Evolutionary conservation across 2,329 filamentous ascomycete species (phyloP).

Genomic region (Penicillium aurantiogriseum): DNA sequence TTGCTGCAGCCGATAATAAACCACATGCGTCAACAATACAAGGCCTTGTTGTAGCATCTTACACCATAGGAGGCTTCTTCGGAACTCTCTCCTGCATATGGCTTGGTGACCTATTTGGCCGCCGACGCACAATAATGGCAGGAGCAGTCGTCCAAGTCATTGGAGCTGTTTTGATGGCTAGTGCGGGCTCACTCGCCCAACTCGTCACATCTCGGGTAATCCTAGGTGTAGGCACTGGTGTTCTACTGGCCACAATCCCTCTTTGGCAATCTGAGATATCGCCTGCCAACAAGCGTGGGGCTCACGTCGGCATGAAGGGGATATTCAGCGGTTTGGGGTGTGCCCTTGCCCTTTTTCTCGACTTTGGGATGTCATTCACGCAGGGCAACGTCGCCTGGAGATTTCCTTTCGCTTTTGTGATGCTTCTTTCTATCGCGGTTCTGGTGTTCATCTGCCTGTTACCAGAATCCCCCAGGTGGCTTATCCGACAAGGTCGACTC

Average conservation of each 20-base stretch:
- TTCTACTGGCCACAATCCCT: constrained; percentile 20
- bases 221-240: constrained; percentile 19
- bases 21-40: constrained; percentile 19
- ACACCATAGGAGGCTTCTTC: constrained; percentile 20
- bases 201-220: constrained; percentile 15
- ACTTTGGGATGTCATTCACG: constrained; percentile 24
- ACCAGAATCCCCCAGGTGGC: constrained; percentile 25
- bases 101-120: constrained; percentile 22
- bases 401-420: constrained; percentile 19
- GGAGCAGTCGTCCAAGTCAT: constrained; percentile 18
- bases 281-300: constrained; percentile 19
- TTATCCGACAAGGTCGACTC: constrained; percentile 17
- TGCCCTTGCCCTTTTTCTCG: constrained; percentile 20
- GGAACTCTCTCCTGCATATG: constrained; percentile 23
- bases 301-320: constrained; percentile 24
- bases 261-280: constrained; percentile 26
- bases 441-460: constrained; percentile 13
- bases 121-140: constrained; percentile 21
- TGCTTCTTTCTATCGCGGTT: constrained; percentile 16
- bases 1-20: constrained; percentile 8
- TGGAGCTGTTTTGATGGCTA: constrained; percentile 16
- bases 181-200: constrained; percentile 14
- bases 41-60: constrained; percentile 20
- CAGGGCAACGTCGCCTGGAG: constrained; percentile 18
- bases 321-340: constrained; percentile 22